Percentiles rank a stretch among this genome's conserved stretches.
phyloP scores from a whole-genome alignment of 2,329 filamentous ascomycete species.

The Aspergillus sp. region DNA sequence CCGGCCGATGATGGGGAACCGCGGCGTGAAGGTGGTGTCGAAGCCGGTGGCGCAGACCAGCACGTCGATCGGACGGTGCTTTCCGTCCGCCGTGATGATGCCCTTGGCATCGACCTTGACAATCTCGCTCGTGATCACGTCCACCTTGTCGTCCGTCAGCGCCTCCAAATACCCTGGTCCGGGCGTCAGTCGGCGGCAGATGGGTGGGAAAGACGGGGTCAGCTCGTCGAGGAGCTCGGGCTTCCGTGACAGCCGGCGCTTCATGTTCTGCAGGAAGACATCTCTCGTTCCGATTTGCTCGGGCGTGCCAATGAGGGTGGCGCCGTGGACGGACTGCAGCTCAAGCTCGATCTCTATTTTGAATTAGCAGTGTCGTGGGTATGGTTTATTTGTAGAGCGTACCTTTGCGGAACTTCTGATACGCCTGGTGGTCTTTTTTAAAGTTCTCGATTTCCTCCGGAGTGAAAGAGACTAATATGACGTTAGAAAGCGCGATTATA shows the following conservation, averaged over 20 bases:
- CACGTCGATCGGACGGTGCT: conserved; percentile 31
- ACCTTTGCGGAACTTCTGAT: conserved; percentile 36
- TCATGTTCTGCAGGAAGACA: conserved; percentile 31
- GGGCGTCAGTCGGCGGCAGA: conserved; percentile 2
- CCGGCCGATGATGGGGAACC: conserved; percentile 33
- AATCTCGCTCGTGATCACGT: conserved; percentile 52
- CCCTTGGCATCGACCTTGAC: conserved; percentile 33
- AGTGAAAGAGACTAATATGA: conserved; percentile 26
- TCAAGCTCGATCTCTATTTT: conserved; percentile 29
- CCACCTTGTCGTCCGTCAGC: neutral
- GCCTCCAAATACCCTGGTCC: neutral
- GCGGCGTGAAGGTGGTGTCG: conserved; percentile 33
- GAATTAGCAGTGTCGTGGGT: neutral
- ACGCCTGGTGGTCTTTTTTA: conserved; percentile 28
- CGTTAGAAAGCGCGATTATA: neutral
- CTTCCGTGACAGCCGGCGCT: conserved; percentile 30
- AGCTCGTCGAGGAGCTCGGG: conserved; percentile 35
- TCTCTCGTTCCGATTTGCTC: conserved; percentile 24
- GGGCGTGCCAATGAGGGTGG: conserved; percentile 26
- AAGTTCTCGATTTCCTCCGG: conserved; percentile 31
- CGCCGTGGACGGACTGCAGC: conserved; percentile 31
- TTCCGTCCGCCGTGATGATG: conserved; percentile 34
- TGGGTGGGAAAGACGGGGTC: conserved; percentile 29
- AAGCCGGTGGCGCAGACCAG: conserved; percentile 40
- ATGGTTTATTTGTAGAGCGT: too few relatives aligned